phyloP scores from a whole-genome alignment of 495 filamentous ascomycete genomes.

The Penicillium verhagenii region DNA sequence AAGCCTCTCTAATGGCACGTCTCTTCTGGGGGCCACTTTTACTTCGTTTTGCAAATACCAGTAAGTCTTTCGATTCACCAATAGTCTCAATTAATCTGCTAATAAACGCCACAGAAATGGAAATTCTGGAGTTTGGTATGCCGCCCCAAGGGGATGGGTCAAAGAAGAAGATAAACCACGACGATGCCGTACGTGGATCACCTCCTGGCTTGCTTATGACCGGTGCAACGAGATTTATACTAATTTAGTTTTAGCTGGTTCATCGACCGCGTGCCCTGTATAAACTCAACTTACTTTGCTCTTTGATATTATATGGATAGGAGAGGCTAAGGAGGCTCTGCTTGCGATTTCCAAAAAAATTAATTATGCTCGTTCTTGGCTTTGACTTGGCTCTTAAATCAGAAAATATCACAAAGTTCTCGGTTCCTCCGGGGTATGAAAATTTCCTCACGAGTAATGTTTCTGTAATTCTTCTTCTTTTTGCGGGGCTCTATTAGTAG shows the following conservation, averaged over 20 bases:
- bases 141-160: constrained; percentile 12
- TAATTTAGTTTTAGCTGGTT: constrained; percentile 2
- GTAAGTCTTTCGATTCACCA: not conserved
- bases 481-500: no score
- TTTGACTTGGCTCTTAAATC: not conserved
- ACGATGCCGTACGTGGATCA: constrained; percentile 1
- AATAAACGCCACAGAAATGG: not conserved
- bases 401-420: not conserved
- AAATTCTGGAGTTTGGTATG: constrained; percentile 11
- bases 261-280: not conserved
- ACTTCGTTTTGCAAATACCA: constrained; percentile 10
- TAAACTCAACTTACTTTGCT: not conserved
- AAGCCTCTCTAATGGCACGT: constrained; percentile 7
- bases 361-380: not conserved
- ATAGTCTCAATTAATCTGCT: not conserved
- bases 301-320: not conserved
- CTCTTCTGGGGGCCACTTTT: constrained; percentile 7
- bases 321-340: not conserved
- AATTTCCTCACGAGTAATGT: no score
- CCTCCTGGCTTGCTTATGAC: not conserved
- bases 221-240: not conserved
- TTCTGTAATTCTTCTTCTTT: no score
- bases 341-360: not conserved
- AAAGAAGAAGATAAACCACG: constrained; percentile 11
- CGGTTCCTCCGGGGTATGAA: not conserved